Base-by-base conservation (phyloP, 2,329 filamentous ascomycete genomes). In the Calonectria hawksworthii region DNA sequence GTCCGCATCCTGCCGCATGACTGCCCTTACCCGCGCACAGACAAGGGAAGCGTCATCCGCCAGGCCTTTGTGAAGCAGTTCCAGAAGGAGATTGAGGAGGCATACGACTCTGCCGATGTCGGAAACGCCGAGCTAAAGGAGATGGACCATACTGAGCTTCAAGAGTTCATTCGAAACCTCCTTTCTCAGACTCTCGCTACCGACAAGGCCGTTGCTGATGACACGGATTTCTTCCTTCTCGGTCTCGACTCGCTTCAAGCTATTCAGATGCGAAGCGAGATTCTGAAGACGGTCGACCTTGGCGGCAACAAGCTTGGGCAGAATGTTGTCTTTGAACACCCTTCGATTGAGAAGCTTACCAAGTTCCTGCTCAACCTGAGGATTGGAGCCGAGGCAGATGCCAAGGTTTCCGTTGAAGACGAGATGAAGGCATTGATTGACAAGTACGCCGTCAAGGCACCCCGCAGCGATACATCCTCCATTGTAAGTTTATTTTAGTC, bases 221-320 rank as follows among this genome's bases (percentile, higher is more conserved):
- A 90, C 28, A 86, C 87, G 0, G 92, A 93, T 80, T 90, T 93
- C 78, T 93, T 93, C 81, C 82, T 85, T 0, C 82, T 87, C 5
- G 91, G 91, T 0, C 84, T 93, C 3, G 92, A 93, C 81, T 91
- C 88, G 32, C 80, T 93, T 50, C 89, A 91, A 76, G 89, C 90
- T 0, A 90, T 91, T 23, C 87, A 88, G 68, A 87, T 92, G 68
- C 87, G 91, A 72, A 86, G 86, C 14, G 83, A 85, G 10, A 88
- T 93, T 30, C 81, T 90, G 36, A 87, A 87, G 56, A 85, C 87
- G 0, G 80, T 93, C 3, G 86, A 91, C 44, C 76, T 90, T 10
- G 85, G 86, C 8, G 86, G 86, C 0, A 83, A 86, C 13, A 83
- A 84, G 34, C 81, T 92, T 3, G 86, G 87, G 0, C 87, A 89